These are phyloP conservation scores for Debaryomyces udenii DNA, from an alignment of 1,139 yeast species.

Conservation along the genomic window DNA sequence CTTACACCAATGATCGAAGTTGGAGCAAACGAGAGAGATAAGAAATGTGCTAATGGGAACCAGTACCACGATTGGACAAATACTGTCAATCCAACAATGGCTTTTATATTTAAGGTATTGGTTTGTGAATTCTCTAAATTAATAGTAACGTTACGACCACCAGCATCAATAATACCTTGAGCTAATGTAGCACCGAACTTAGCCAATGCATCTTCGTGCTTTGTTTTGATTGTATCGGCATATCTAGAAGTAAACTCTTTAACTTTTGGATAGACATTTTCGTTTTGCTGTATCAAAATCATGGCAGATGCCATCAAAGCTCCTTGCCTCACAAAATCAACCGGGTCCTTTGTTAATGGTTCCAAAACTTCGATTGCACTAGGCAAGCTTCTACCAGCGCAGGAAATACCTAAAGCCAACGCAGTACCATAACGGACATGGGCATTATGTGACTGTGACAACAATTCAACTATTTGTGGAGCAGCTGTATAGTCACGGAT, in stretches of 20 bases:
- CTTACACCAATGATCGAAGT: conserved; percentile 88
- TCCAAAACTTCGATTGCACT: conserved; percentile 91
- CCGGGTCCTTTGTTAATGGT: conserved; percentile 91
- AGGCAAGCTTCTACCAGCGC: conserved; percentile 91
- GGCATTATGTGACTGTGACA: conserved; percentile 94
- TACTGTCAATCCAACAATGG: conserved; percentile 88
- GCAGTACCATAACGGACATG: conserved; percentile 99
- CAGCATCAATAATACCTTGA: conserved; percentile 98
- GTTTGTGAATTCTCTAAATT: conserved; percentile 89
- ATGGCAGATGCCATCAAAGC: conserved; percentile 91
- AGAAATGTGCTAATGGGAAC: conserved; percentile 95
- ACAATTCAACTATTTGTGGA: conserved; percentile 90
- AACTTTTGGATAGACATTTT: conserved; percentile 78
- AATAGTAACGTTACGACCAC: conserved; percentile 97
- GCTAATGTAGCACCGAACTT: conserved; percentile 97
- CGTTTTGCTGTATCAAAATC: conserved; percentile 94
- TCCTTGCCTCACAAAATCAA: conserved; percentile 97
- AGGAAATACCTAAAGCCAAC: conserved; percentile 92
- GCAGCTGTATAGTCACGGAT: conserved; percentile 91
- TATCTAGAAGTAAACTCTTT: conserved; percentile 73
- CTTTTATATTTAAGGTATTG: conserved; percentile 85
- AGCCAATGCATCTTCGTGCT: conserved; percentile 96
- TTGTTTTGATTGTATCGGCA: conserved; percentile 75
- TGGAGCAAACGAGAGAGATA: conserved; percentile 89
- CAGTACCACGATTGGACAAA: conserved; percentile 97